A percentile compares a stretch with the other conserved stretches of the same genome.
phyloP scores from a whole-genome alignment of 164 flowering plant genomes.

The Pachysandra terminalis region DNA sequence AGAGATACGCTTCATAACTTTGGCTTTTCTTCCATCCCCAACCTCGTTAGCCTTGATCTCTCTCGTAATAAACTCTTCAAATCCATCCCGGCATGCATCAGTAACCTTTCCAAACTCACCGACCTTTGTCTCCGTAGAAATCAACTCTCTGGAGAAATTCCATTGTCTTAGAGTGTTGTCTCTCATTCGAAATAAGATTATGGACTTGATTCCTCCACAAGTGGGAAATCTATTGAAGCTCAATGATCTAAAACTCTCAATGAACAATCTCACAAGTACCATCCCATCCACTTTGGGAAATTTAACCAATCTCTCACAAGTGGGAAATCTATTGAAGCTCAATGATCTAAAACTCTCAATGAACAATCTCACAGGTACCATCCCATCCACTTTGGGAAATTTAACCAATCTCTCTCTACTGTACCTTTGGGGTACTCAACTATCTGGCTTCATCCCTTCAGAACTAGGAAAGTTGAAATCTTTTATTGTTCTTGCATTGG shows the following conservation, averaged over 20 bases:
- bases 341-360: background rate
- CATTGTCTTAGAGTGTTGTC: conserved; percentile 13
- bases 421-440: no score
- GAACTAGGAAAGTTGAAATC: no score
- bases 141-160: conserved; percentile 19
- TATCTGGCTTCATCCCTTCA: no score
- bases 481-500: no score
- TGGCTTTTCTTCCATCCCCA: conserved; percentile 9
- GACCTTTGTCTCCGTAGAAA: conserved; percentile 5
- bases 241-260: no score
- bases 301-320: no score
- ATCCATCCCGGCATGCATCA: conserved; percentile 7
- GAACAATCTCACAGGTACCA: conserved; percentile 11
- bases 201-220: conserved; percentile 21
- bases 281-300: no score
- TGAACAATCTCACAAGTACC: no score
- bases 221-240: no score
- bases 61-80: background rate
- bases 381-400: no score
- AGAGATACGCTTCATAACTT: conserved; percentile 12
- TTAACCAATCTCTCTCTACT: no score
- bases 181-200: conserved; percentile 13
- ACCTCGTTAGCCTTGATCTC: conserved; percentile 3
- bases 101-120: conserved; percentile 8
- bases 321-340: conserved; percentile 17